These are phyloP conservation scores for Penicillium desertorum DNA, from an alignment of 495 filamentous ascomycete genomes.

Conservation along the genomic window DNA sequence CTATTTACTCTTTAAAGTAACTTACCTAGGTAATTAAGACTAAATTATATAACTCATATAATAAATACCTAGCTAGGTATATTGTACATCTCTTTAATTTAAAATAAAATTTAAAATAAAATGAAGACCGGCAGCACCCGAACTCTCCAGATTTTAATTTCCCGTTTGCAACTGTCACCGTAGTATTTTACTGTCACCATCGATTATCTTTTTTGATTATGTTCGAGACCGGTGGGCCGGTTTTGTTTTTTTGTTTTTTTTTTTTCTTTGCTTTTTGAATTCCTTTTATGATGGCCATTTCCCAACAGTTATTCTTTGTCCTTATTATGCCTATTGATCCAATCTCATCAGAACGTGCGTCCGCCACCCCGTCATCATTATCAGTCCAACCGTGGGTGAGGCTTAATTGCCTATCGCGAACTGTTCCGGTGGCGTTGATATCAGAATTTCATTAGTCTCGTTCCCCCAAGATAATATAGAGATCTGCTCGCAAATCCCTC, in stretches of 20 bases:
- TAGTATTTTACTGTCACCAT: conserved; percentile 9
- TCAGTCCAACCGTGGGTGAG: conserved; percentile 20
- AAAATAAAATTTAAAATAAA: too few relatives aligned
- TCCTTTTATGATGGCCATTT: neutral
- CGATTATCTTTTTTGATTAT: neutral
- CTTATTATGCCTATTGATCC: neutral
- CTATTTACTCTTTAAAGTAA: too few relatives aligned
- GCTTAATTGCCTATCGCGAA: conserved; percentile 12
- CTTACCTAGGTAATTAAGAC: too few relatives aligned
- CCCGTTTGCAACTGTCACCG: conserved; percentile 2
- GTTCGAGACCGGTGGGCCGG: conserved; percentile 11
- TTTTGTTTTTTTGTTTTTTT: conserved; percentile 7
- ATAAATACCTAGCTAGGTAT: too few relatives aligned
- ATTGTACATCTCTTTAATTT: too few relatives aligned
- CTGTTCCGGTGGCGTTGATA: conserved; percentile 22
- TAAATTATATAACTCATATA: too few relatives aligned
- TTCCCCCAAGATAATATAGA: neutral
- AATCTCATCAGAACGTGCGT: neutral
- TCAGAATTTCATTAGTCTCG: conserved; percentile 6
- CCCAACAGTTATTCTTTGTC: conserved; percentile 4
- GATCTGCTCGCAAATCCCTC: neutral
- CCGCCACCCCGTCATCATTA: conserved; percentile 24
- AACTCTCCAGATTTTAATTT: conserved; percentile 1
- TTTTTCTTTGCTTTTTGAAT: neutral
- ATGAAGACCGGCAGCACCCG: too few relatives aligned